Base-by-base conservation (phyloP, 495 filamentous ascomycete species). In the Lophiostoma macrostomum region DNA sequence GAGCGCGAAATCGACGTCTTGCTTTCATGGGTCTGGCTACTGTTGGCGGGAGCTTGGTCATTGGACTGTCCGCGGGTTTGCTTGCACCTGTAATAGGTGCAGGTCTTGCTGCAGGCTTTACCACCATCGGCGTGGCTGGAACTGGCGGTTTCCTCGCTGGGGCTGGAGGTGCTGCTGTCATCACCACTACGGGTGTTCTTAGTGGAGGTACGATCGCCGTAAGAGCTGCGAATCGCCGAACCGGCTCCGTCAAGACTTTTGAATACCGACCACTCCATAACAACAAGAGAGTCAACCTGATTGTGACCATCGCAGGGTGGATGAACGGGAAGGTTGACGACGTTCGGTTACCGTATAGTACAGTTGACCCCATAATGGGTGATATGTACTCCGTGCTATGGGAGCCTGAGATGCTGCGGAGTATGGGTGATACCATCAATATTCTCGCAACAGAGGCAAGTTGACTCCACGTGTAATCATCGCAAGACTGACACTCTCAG, bases 281-380 rank as follows among this genome's bases (percentile, higher is more conserved):
- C 71, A 96, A 96, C 68, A 97, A 99, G 69, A 78, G 90, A 53
- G 86, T 96, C 31, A 97, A 97, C 62, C 75, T 99, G 22, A 97
- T 99, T 59, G 83, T 99, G 37, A 96, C 94, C 0, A 80, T 99
- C 23, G 87, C 91, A 5, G 93, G 93, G 10, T 99, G 93, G 93
- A 95, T 99, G 90, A 96, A 87, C 34, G 91, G 93, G 50, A 96
- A 94, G 66, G 83, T 94, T 31, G 93, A 99, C 69, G 93, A 99
- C 69, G 90, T 97, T 31, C 86, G 93, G 50, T 67, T 99, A 53
- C 93, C 93, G 12, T 99, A 82, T 69, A 95, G 88, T 71, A 99
- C 93, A 2, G 84, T 99, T 3, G 91, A 97, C 68, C 90, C 93
- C 0, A 81, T 96, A 52, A 97, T 99, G 93, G 93, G 93, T 27